Percentiles rank a stretch among this genome's conserved stretches.
phyloP scores from a whole-genome alignment of 495 filamentous ascomycete genomes.

The Aspergillus kassunensis region DNA sequence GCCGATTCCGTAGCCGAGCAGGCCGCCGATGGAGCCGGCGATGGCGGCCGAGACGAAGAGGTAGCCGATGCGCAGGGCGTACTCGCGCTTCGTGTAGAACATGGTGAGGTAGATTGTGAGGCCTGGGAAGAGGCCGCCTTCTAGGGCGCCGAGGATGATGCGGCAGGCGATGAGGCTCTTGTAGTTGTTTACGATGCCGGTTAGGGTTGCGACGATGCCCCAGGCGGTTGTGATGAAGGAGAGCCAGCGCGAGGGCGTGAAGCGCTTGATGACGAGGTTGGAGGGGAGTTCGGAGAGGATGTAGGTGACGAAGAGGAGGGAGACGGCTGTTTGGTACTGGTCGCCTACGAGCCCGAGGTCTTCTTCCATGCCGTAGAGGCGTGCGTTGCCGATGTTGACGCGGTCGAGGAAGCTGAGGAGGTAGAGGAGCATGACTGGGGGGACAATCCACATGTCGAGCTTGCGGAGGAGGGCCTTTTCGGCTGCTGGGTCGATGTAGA shows the following conservation, averaged over 20 bases:
- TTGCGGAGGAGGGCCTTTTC: constrained; percentile 22
- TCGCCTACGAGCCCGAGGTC: constrained; percentile 8
- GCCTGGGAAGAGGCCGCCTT: constrained; percentile 69
- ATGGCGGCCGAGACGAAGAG: constrained; percentile 41
- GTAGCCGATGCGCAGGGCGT: constrained; percentile 32
- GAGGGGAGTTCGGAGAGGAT: constrained; percentile 10
- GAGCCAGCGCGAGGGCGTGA: constrained; percentile 12
- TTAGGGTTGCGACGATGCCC: constrained; percentile 11
- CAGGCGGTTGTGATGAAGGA: constrained; percentile 11
- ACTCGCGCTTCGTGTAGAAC: constrained; percentile 47
- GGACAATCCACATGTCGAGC: constrained; percentile 42
- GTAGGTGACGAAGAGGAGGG: constrained; percentile 24
- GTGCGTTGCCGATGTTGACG: constrained; percentile 36
- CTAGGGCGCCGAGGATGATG: constrained; percentile 55
- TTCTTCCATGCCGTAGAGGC: constrained; percentile 6
- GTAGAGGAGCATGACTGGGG: constrained; percentile 47
- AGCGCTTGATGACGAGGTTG: constrained; percentile 12
- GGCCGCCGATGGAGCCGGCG: constrained; percentile 41
- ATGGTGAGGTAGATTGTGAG: constrained; percentile 49
- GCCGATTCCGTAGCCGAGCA: constrained; percentile 43
- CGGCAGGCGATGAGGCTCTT: constrained; percentile 12
- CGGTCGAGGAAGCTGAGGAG: constrained; percentile 44
- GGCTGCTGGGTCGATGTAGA: constrained; percentile 12
- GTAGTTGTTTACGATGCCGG: constrained; percentile 2
- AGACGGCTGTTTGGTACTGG: constrained; percentile 23